Base-by-base conservation (phyloP, 352 stramenopile genomes). In the Pythium aristosporum region DNA sequence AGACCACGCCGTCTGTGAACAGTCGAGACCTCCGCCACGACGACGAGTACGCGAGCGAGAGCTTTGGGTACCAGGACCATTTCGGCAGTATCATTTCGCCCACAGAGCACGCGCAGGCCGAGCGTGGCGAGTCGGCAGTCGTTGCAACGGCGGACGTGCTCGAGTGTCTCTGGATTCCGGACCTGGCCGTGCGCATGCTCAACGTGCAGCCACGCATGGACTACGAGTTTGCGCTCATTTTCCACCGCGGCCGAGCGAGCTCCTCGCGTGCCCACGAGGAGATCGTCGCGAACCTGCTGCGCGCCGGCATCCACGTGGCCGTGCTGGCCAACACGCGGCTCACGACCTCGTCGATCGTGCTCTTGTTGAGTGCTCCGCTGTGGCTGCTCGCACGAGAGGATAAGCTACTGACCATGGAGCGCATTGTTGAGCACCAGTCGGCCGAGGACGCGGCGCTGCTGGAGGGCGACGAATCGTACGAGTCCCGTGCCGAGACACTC, bases 351-450 rank as follows among this genome's bases (percentile, higher is more conserved):
- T 64, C 61, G 21, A 73, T 88, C 57, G 64, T 86, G 5, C 34
- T 88, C 48, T 63, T 88, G 30, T 73, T 88, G n/a, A 84, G 74
- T 34, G 79, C 76, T 18, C 76, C 76, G 48, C 68, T 86, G 21
- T 85, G 74, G 76, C 65, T 88, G 41, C 69, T 88, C 12, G 76
- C 79, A 3, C 66, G 79, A 3, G 79, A 88, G 56, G 79, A 88
- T 58, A 88, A 88, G 49, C 72, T 88, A 57, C 74, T 88, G 63
- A 72, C 72, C 11, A 85, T 86, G 76, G 79, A 88, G 47, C 76
- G 79, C 13, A 75, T 86, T 54, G 72, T 84, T 32, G 79, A 82
- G 62, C 77, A 82, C 56, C 76, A 84, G 57, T 77, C 79, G 18
- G 77, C 80, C 43, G 79, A 88, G 56, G 79, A 85, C 56, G 68